Evolutionary conservation across 768 basidiomycete species (phyloP).

Genomic region (Trametes cinnabarina): DNA sequence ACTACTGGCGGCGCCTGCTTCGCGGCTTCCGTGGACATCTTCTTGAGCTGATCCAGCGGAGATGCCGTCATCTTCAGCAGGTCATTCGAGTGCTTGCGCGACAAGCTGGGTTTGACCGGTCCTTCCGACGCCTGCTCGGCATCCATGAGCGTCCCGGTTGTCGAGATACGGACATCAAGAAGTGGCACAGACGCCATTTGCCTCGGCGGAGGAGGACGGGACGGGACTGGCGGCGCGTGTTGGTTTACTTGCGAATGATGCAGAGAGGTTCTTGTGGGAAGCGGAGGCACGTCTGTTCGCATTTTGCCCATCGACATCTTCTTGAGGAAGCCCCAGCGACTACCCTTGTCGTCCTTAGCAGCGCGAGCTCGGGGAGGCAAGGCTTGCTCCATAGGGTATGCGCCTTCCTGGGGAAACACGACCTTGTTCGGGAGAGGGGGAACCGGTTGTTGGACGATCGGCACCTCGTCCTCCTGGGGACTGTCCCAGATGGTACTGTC

Average conservation of each 20-base stretch:
- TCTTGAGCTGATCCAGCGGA: conserved; percentile 20
- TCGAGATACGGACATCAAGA: conserved; percentile 71
- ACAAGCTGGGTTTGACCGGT: conserved; percentile 16
- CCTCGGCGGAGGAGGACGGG: conserved; percentile 16
- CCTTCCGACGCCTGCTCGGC: conserved; percentile 11
- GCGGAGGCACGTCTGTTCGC: conserved; percentile 54
- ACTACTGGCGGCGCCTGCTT: conserved; percentile 16
- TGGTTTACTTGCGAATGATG: conserved; percentile 26
- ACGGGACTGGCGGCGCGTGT: conserved; percentile 17
- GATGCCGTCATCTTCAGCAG: conserved; percentile 13
- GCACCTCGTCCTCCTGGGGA: conserved; percentile 32
- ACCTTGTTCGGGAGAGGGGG: conserved; percentile 17
- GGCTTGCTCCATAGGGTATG: conserved; percentile 17
- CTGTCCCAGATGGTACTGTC: conserved; percentile 50
- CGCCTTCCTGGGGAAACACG: conserved; percentile 12
- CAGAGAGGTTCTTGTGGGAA: conserved; percentile 36
- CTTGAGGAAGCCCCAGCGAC: conserved; percentile 93
- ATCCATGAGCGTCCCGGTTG: conserved; percentile 56
- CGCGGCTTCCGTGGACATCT: conserved; percentile 23
- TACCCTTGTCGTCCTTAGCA: conserved; percentile 46
- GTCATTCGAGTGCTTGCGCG: conserved; percentile 15
- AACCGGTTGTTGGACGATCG: neutral
- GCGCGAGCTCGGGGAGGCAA: conserved; percentile 14
- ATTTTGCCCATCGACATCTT: conserved; percentile 99
- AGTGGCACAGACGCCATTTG: conserved; percentile 39